Evolutionary conservation across 441 rosid species (phyloP).

Genomic region (Kokia cookei): DNA sequence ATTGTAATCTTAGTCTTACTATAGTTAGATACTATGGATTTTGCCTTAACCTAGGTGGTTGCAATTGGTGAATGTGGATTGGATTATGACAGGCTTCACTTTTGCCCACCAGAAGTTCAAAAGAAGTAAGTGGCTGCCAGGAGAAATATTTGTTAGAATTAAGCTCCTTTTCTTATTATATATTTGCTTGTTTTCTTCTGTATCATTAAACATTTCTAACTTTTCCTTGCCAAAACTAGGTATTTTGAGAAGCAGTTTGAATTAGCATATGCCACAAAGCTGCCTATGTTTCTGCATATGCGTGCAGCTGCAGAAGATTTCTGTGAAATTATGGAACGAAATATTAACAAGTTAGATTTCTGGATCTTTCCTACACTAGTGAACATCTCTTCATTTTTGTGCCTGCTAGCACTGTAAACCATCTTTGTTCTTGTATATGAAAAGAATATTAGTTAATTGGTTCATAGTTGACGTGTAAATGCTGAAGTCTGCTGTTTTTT

Average conservation of each 20-base stretch:
- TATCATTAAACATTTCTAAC: neutral
- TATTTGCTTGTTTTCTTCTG: neutral
- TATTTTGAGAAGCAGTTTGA: slow-evolving; percentile 97
- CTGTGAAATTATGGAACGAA: slow-evolving; percentile 69
- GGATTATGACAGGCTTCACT: slow-evolving; percentile 91
- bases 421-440: neutral
- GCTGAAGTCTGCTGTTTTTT: neutral
- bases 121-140: slow-evolving; percentile 58
- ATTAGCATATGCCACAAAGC: slow-evolving; percentile 75
- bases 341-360: slow-evolving; percentile 55
- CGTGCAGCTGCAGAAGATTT: slow-evolving; percentile 91
- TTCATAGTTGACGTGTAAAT: neutral
- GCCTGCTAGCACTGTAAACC: neutral
- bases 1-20: neutral
- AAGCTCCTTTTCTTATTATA: neutral
- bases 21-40: neutral
- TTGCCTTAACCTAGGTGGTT: slow-evolving; percentile 46
- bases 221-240: slow-evolving; percentile 26
- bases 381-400: neutral
- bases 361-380: neutral
- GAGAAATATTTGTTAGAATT: slow-evolving; percentile 1
- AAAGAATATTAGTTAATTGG: neutral
- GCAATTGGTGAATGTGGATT: slow-evolving; percentile 97
- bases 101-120: slow-evolving; percentile 71
- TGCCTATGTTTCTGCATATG: slow-evolving; percentile 97